phyloP scores from a whole-genome alignment of 345 rosid species.

The Jatropha curcas region DNA sequence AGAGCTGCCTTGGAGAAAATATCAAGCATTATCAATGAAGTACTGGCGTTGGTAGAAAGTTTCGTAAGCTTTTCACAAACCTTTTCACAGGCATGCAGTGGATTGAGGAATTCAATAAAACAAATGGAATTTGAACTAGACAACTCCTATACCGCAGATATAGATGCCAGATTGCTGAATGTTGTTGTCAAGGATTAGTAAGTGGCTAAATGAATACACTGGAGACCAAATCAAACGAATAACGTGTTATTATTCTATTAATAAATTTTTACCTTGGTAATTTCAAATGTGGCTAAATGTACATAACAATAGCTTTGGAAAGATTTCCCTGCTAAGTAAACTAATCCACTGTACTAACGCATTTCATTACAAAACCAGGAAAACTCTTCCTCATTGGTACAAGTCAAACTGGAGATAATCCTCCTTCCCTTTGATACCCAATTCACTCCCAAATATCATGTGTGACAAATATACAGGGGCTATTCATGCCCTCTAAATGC shows the following conservation, averaged over 20 bases:
- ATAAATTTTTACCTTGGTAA: too few species aligned
- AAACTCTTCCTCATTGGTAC: neutral
- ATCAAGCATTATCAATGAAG: slow-evolving; percentile 26
- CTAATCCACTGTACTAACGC: neutral
- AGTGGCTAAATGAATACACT: neutral
- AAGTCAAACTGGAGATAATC: neutral
- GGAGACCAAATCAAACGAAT: too few species aligned
- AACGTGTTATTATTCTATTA: too few species aligned
- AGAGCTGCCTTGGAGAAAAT: slow-evolving; percentile 43
- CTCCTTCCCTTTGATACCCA: neutral
- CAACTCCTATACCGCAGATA: slow-evolving; percentile 29
- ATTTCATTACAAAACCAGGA: neutral
- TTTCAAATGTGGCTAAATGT: neutral
- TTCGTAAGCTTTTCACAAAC: slow-evolving; percentile 47
- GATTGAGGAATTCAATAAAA: slow-evolving; percentile 44
- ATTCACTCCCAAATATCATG: slow-evolving; percentile 5
- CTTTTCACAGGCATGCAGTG: slow-evolving; percentile 49
- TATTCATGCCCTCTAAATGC: neutral
- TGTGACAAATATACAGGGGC: slow-evolving; percentile 6
- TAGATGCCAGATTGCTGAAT: slow-evolving; percentile 49
- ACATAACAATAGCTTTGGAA: neutral
- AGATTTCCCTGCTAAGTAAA: neutral
- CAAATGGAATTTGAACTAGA: slow-evolving; percentile 46
- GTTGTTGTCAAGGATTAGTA: slow-evolving; percentile 43
- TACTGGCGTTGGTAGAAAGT: slow-evolving; percentile 46